Percentiles rank a stretch among this genome's conserved stretches.
Evolutionary conservation across 768 basidiomycete species (phyloP).

Genomic region (Lyophyllum decastes): DNA sequence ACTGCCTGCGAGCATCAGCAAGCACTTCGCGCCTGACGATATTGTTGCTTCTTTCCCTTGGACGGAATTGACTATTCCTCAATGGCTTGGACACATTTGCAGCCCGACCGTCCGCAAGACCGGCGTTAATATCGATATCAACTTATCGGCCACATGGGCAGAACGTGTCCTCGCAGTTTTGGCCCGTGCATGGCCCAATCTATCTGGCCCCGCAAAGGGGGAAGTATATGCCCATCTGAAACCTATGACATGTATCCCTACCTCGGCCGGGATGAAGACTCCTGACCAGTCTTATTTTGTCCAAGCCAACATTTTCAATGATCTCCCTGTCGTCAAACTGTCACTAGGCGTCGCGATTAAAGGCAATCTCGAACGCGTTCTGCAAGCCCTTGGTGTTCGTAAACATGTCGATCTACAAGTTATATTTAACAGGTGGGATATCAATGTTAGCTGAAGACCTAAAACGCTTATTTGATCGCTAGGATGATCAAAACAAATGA

Average conservation of each 20-base stretch:
- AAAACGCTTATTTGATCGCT: conserved; percentile 2
- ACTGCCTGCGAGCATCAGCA: conserved; percentile 67
- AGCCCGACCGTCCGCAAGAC: conserved; percentile 41
- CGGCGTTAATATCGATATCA: conserved; percentile 60
- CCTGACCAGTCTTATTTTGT: conserved; percentile 83
- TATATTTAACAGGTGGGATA: conserved; percentile 78
- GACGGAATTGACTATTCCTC: conserved; percentile 71
- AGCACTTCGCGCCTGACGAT: conserved; percentile 51
- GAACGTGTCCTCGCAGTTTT: conserved; percentile 75
- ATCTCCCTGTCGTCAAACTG: conserved; percentile 78
- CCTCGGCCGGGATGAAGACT: conserved; percentile 67
- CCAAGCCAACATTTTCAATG: conserved; percentile 85
- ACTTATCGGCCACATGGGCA: conserved; percentile 68
- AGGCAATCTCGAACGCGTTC: conserved; percentile 68
- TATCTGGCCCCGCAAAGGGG: conserved; percentile 48
- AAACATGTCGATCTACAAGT: conserved; percentile 92
- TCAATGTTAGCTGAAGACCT: neutral
- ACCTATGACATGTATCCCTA: conserved; percentile 65
- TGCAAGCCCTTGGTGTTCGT: conserved; percentile 78
- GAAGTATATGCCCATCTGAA: conserved; percentile 51
- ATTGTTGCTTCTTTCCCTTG: conserved; percentile 67
- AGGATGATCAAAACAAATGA: conserved; percentile 90
- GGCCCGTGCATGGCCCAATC: conserved; percentile 70
- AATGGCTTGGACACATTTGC: conserved; percentile 76
- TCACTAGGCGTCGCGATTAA: conserved; percentile 66